phyloP scores from a whole-genome alignment of 2,329 filamentous ascomycete genomes.

The Biscogniauxia sp. region DNA sequence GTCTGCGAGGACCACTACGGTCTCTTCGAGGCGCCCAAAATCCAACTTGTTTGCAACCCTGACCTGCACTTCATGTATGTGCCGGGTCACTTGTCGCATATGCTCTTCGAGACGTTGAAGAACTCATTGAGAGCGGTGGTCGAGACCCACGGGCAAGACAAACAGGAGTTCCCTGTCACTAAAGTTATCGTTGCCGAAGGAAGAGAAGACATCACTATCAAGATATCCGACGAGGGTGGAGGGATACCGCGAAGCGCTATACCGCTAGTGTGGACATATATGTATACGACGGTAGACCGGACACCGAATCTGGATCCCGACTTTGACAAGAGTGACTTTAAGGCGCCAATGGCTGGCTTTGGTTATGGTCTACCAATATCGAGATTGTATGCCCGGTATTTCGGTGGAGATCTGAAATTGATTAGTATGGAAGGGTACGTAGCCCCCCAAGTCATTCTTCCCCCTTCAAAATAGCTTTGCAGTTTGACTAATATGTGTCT shows the following conservation, averaged over 20 bases:
- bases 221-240: slow-evolving; percentile 94
- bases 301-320: slow-evolving; percentile 94
- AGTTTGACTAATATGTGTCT: not conserved
- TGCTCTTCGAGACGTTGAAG: slow-evolving; percentile 99
- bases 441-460: not conserved
- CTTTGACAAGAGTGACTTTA: slow-evolving; percentile 99
- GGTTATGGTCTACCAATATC: slow-evolving; percentile 97
- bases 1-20: slow-evolving; percentile 99
- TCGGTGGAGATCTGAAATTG: slow-evolving; percentile 93
- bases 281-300: slow-evolving; percentile 98
- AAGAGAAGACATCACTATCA: slow-evolving; percentile 98
- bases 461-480: not conserved
- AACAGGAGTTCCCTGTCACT: slow-evolving; percentile 92
- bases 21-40: slow-evolving; percentile 91
- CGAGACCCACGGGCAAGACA: slow-evolving; percentile 90
- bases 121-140: slow-evolving; percentile 97
- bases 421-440: slow-evolving; percentile 99
- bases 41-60: slow-evolving; percentile 93
- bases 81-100: slow-evolving; percentile 96
- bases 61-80: slow-evolving; percentile 99
- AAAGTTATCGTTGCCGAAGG: slow-evolving; percentile 98
- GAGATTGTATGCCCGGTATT: slow-evolving; percentile 91
- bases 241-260: slow-evolving; percentile 92
- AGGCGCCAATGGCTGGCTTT: slow-evolving; percentile 98
- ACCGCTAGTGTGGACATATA: slow-evolving; percentile 99